Conservation (phyloP, 768 basidiomycete species). For the Kwoniella bestiolae region DNA sequence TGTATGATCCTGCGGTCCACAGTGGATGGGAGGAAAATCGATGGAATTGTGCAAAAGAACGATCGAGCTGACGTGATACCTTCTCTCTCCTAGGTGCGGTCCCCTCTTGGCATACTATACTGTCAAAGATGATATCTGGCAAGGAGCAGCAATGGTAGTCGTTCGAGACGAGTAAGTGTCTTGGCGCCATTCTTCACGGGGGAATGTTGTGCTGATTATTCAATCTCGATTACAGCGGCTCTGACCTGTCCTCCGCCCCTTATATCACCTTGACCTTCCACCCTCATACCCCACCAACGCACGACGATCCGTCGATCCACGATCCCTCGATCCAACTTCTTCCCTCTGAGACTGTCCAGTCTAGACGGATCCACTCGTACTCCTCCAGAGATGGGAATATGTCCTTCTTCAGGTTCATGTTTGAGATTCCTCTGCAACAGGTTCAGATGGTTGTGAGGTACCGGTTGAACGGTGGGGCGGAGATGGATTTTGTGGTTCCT, state of each 20-base stretch:
- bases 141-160: constrained; percentile 77
- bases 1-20: no score
- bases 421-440: constrained; percentile 74
- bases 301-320: constrained; percentile 14
- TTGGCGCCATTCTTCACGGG: no score
- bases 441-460: constrained; percentile 80
- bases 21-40: no score
- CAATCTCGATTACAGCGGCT: constrained; percentile 16
- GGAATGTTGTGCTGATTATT: no score
- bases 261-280: constrained; percentile 39
- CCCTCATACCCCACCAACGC: constrained; percentile 41
- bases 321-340: constrained; percentile 7
- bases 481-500: constrained; percentile 81
- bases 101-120: constrained; percentile 91
- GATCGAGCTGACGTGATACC: background rate
- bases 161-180: constrained; percentile 45
- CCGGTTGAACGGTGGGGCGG: constrained; percentile 76
- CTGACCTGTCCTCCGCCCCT: constrained; percentile 24
- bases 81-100: constrained; percentile 64
- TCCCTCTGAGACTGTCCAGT: constrained; percentile 17
- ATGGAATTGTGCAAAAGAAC: no score
- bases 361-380: constrained; percentile 26
- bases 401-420: constrained; percentile 92
- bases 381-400: constrained; percentile 65
- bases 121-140: constrained; percentile 78